These are phyloP conservation scores for Pleurotus eryngii DNA, from an alignment of 768 basidiomycete species.

Conservation along the genomic window DNA sequence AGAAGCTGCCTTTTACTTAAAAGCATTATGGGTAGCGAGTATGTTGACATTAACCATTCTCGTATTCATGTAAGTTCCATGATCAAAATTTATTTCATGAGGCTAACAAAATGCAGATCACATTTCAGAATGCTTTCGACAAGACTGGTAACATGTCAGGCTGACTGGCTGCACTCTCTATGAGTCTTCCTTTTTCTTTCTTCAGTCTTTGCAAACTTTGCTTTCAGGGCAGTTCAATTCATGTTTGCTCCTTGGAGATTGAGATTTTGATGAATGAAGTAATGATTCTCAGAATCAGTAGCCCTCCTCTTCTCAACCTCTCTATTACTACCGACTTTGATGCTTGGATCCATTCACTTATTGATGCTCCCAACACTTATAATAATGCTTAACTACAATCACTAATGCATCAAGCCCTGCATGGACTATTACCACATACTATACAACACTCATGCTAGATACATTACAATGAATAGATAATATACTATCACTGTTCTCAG, in stretches of 20 bases:
- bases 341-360: neutral
- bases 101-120: neutral
- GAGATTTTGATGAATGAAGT: neutral
- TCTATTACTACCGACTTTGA: neutral
- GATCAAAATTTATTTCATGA: neutral
- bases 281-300: neutral
- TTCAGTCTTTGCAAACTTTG: too few species aligned
- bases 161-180: neutral
- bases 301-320: neutral
- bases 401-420: too few species aligned
- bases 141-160: neutral
- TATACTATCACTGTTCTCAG: too few species aligned
- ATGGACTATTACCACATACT: too few species aligned
- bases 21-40: neutral
- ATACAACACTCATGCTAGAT: too few species aligned
- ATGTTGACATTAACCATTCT: neutral
- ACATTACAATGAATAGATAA: too few species aligned
- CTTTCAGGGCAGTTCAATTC: neutral
- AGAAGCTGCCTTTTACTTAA: constrained; percentile 3
- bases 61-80: neutral
- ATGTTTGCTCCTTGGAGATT: constrained; percentile 2
- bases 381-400: neutral
- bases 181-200: neutral
- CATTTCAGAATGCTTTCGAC: neutral
- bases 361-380: neutral